These are phyloP conservation scores for Phialocephala sp. DNA, from an alignment of 2,329 filamentous ascomycete genomes.

Conservation along the genomic window DNA sequence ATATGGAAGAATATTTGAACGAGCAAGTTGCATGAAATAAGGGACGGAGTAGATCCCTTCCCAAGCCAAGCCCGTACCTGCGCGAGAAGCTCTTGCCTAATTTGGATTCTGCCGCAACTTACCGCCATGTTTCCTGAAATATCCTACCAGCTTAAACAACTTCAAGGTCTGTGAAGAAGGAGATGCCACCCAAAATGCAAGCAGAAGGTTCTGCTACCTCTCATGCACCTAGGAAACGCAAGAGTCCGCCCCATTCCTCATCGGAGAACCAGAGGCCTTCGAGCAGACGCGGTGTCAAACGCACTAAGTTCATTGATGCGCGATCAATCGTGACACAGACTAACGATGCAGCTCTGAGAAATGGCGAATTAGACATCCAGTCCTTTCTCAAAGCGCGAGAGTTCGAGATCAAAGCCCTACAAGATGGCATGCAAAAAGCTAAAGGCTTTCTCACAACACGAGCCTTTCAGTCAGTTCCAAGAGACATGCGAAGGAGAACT, in stretches of 20 bases:
- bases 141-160: not conserved
- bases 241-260: conserved; percentile 34
- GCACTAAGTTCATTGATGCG: conserved; percentile 49
- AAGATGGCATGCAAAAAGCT: conserved; percentile 79
- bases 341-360: conserved; percentile 49
- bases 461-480: conserved; percentile 90
- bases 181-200: conserved; percentile 32
- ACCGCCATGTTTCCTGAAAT: not conserved
- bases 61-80: not conserved
- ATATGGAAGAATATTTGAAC: not conserved
- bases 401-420: conserved; percentile 86
- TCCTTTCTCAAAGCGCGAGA: conserved; percentile 85
- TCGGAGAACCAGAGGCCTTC: conserved; percentile 23
- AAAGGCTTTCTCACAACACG: conserved; percentile 67
- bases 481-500: conserved; percentile 81
- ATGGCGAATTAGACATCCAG: conserved; percentile 84
- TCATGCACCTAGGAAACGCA: conserved; percentile 35
- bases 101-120: conserved; percentile 1
- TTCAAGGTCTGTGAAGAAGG: not conserved
- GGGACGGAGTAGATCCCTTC: no score
- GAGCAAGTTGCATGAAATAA: no score
- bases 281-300: conserved; percentile 43
- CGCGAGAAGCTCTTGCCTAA: not conserved
- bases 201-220: conserved; percentile 11
- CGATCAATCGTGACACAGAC: conserved; percentile 53